Conservation (phyloP, 2,329 filamentous ascomycete species). For the Phoma herbarum region DNA sequence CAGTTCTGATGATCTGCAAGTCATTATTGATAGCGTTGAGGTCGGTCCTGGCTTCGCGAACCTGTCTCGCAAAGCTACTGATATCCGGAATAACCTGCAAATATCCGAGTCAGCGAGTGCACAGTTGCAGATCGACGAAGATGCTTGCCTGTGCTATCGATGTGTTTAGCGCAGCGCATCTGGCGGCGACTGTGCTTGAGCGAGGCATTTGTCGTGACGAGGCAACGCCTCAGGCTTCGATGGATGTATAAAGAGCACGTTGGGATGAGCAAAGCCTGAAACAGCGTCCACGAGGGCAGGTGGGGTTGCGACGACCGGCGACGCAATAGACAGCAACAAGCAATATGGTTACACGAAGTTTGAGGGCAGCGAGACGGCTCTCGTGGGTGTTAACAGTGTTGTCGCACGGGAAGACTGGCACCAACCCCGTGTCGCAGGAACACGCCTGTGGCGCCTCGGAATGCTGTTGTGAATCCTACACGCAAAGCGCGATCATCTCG, state of each 20-base stretch:
- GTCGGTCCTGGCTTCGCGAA: conserved; percentile 45
- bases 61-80: conserved; percentile 42
- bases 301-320: conserved; percentile 18
- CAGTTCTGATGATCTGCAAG: conserved; percentile 44
- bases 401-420: conserved; percentile 18
- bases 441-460: conserved; percentile 20
- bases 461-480: conserved; percentile 19
- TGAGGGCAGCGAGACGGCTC: conserved; percentile 14
- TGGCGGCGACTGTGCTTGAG: conserved; percentile 42
- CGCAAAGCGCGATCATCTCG: conserved; percentile 15
- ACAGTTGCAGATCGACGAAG: conserved; percentile 14
- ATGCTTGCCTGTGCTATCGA: conserved; percentile 42
- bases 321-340: conserved; percentile 21
- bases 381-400: conserved; percentile 19
- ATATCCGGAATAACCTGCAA: conserved; percentile 42
- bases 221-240: conserved; percentile 10
- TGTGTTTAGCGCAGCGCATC: conserved; percentile 45
- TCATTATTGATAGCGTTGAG: conserved; percentile 44
- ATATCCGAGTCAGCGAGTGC: conserved; percentile 24
- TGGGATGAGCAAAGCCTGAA: conserved; percentile 20
- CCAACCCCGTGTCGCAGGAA: conserved; percentile 11
- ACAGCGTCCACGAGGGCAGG: conserved; percentile 15
- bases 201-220: conserved; percentile 34
- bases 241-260: conserved; percentile 18
- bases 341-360: conserved; percentile 22